Base-by-base conservation (phyloP, 2,329 filamentous ascomycete species). In the Onygenales sp. region DNA sequence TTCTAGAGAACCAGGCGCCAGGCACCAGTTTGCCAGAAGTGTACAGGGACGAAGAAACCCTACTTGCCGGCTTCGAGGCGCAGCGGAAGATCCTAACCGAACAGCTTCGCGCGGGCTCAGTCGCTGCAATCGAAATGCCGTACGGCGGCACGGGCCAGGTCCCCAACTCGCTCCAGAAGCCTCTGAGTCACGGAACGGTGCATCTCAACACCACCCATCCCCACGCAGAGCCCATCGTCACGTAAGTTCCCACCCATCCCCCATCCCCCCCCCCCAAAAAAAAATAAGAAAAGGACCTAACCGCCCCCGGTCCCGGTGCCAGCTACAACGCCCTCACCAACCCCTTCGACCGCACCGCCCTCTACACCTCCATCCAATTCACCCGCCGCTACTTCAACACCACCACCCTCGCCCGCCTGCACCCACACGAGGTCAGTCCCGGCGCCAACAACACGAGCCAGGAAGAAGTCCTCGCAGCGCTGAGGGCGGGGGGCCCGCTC, bases 131-230 rank as follows among this genome's bases (percentile, higher is more conserved):
- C 36, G 59, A 62, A 54, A 40, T 61, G 21, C 49, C 60, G 34
- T 53, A 56, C n/a, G 45, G 59, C 6, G 59, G 58, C 37, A 51
- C 43, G 21, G 57, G 57, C 36, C 42, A 52, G 36, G 57, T 62
- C 27, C 55, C 56, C 6, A 57, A 56, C 33, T 53, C 57, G 45
- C 42, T 62, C 4, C 55, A 61, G 33, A 59, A 63, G 51, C 61
- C 60, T 13, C 57, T 58, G 40, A 60, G 58, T 42, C 59, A 57
- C 34, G 61, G 61, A 34, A 51, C 52, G 27, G 55, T 63, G 43
- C 54, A 53, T 45, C 56, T 62, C 51, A 57, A 60, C 33, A 21
- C 57, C 37, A 52, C 17, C 39, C 39, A 58, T 47, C 58, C 58
- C 17, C 44, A 9, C 13, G 52, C 45, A 17, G 55, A 56, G 32